Evolutionary conservation across 2,329 filamentous ascomycete genomes (phyloP).

Genomic region (Bipolaris bicolor): DNA sequence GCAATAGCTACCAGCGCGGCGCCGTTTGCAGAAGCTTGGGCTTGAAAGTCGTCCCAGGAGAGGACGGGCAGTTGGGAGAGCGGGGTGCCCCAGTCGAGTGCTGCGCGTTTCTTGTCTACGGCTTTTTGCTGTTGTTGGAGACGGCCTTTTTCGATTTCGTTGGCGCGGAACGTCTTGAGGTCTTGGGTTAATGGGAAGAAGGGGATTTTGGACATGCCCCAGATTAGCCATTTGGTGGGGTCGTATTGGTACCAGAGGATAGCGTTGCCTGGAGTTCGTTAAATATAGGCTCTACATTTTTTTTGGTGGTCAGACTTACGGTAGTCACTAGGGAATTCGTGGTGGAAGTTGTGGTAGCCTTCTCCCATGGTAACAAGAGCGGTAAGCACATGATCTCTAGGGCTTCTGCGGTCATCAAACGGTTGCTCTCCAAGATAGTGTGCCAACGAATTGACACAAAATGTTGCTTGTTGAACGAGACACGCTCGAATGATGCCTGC

Average conservation of each 20-base stretch:
- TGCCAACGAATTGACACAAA: constrained; percentile 60
- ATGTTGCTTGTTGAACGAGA: constrained; percentile 59
- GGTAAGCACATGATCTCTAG: constrained; percentile 48
- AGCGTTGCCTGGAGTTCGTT: constrained; percentile 39
- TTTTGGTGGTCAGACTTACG: background rate
- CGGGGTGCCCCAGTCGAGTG: constrained; percentile 49
- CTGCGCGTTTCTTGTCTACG: constrained; percentile 43
- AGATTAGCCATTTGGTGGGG: constrained; percentile 52
- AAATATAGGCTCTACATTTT: background rate
- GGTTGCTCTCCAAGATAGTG: constrained; percentile 58
- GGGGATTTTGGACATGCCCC: constrained; percentile 37
- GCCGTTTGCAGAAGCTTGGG: constrained; percentile 38
- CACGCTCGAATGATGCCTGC: constrained; percentile 57
- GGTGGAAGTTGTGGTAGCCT: constrained; percentile 52
- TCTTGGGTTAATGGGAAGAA: constrained; percentile 43
- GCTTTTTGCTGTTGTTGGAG: constrained; percentile 51
- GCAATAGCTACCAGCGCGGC: constrained; percentile 44
- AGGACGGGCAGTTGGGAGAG: constrained; percentile 47
- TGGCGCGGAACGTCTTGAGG: constrained; percentile 45
- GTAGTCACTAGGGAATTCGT: constrained; percentile 50
- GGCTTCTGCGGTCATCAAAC: constrained; percentile 49
- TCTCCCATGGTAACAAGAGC: constrained; percentile 51
- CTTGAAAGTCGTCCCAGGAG: constrained; percentile 47
- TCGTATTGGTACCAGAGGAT: constrained; percentile 50
- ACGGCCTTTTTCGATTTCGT: constrained; percentile 50